Percentiles rank a stretch among this genome's conserved stretches.
Evolutionary conservation across 176 grass and related monocot species (phyloP).

Genomic region (Phoenix roebelenii): DNA sequence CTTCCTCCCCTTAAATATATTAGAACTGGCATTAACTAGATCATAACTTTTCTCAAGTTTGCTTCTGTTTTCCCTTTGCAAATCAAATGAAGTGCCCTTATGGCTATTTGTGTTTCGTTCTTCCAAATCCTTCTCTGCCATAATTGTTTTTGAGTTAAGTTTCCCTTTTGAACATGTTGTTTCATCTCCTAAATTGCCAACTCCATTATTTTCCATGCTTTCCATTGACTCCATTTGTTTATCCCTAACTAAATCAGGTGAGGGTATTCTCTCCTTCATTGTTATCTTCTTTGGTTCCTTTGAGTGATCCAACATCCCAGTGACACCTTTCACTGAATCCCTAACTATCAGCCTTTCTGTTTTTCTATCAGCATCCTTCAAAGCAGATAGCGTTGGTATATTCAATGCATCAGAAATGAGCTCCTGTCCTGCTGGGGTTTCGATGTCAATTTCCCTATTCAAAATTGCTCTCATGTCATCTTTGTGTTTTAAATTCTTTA

Average conservation of each 20-base stretch:
- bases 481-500: constrained; percentile 36
- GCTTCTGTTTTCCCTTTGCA: constrained; percentile 57
- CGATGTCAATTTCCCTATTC: constrained; percentile 43
- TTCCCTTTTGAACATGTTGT: constrained; percentile 30
- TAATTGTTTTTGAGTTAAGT: constrained; percentile 44
- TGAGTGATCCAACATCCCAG: constrained; percentile 3
- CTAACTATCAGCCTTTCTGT: constrained; percentile 31
- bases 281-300: constrained; percentile 29
- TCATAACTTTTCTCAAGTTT: constrained; percentile 45
- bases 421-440: constrained; percentile 33
- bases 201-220: constrained; percentile 38
- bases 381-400: constrained; percentile 31
- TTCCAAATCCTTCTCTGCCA: constrained; percentile 30
- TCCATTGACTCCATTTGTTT: constrained; percentile 22
- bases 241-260: constrained; percentile 24
- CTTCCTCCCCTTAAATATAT: constrained; percentile 35
- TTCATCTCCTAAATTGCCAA: constrained; percentile 39
- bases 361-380: constrained; percentile 28
- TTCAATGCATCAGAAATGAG: constrained; percentile 34
- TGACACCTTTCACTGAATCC: constrained; percentile 20
- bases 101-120: constrained; percentile 36
- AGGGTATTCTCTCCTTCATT: constrained; percentile 27
- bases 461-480: constrained; percentile 27
- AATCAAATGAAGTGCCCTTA: constrained; percentile 31
- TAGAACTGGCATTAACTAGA: constrained; percentile 30